Percentiles rank a stretch among this genome's conserved stretches.
phyloP scores from a whole-genome alignment of 257 asterid genomes.

The Nicotiana otophora region DNA sequence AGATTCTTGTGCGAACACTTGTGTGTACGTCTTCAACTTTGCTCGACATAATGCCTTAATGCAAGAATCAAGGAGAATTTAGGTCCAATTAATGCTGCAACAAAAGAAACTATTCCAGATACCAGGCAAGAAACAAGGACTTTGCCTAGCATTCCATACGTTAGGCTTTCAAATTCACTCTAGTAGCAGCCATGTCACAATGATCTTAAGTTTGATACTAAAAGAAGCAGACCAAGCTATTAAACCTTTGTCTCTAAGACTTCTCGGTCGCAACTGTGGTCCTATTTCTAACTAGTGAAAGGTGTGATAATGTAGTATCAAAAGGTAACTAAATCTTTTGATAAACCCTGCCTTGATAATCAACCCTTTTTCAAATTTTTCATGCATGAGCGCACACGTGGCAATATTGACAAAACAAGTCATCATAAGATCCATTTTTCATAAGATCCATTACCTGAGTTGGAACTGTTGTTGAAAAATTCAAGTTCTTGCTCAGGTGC shows the following conservation, averaged over 20 bases:
- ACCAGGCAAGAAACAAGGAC: not conserved
- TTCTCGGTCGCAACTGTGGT: not conserved
- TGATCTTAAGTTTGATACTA: not conserved
- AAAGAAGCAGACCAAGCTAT: not conserved
- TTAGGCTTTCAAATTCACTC: not conserved
- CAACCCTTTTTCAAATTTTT: not conserved
- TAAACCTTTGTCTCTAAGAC: not conserved
- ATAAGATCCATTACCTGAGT: constrained; percentile 43
- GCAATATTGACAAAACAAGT: not conserved
- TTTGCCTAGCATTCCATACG: not conserved
- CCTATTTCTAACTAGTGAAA: not conserved
- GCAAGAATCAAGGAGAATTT: not conserved
- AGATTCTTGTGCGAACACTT: not conserved
- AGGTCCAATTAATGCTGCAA: not conserved
- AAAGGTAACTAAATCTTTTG: not conserved
- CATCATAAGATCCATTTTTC: constrained; percentile 19
- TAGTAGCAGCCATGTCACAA: not conserved
- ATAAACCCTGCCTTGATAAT: not conserved
- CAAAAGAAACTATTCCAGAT: not conserved
- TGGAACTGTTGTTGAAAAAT: constrained; percentile 55
- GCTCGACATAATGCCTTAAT: not conserved
- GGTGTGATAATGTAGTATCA: not conserved
- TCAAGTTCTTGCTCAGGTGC: constrained; percentile 81
- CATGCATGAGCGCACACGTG: not conserved
- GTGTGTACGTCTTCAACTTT: not conserved